Evolutionary conservation across 495 filamentous ascomycete genomes (phyloP), one percentile per base, ranked within the genome.

Genomic region (Lasiosphaeris hirsuta): DNA sequence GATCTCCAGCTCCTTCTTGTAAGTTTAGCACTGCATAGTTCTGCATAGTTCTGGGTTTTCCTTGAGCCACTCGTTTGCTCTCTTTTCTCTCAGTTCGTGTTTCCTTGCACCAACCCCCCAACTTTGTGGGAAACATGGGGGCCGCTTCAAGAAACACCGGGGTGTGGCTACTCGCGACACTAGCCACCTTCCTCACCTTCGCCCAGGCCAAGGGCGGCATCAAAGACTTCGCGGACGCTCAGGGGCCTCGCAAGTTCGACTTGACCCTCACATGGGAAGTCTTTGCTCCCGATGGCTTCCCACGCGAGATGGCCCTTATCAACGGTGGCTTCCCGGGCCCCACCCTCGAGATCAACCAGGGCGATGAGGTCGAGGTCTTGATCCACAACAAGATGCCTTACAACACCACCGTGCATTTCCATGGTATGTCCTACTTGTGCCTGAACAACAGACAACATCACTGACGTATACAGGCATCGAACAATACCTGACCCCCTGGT

Each of bases 301-400:
- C 52, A 14, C 67, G 80, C 42, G 63, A 76, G 14, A 69, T 76
- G 18, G 78, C 82, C 34, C 63, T 77, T 6, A 70, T 68, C 35
- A 84, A 84, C 64, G 75, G 75, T 0, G 72, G 77, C 50, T 74
- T 74, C 33, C 81, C 81, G 17, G 79, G 74, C 18, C 81, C 79
- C 0, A 47, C 62, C 18, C 58, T 84, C 41, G 63, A 67, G 15
- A 51, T 81, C 33, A 66, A 78, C 33, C 65, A 83, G 47, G 78
- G 78, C 1, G 78, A 83, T 50, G 63, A 75, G 50, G 79, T 82
- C 14, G 64, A 76, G 47, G 74, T 83, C 30, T 53, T 70, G 19
- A 75, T 82, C 0, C 59, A 66, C 19, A 82, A 81, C 56, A 56
- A 69, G 3, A 69, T 79, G 52, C 78, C 78, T 1, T 76, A 73